Base-by-base conservation (phyloP, 371 early-diverging fungal genomes). In the Circinella minor region DNA sequence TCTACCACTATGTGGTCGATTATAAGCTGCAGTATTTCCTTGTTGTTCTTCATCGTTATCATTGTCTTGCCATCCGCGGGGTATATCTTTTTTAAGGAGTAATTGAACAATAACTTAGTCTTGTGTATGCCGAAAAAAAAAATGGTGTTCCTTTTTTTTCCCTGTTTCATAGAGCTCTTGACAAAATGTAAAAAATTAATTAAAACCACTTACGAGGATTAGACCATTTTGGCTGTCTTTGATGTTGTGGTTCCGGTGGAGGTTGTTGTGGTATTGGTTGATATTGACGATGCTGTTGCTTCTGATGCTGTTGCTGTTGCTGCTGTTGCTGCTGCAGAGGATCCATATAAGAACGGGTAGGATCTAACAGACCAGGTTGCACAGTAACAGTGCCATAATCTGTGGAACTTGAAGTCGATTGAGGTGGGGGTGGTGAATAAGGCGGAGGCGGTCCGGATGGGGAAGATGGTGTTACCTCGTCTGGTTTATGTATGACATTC, bases 1-100 rank as follows among this genome's bases (percentile, higher is more conserved):
- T 51, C 20, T 38, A 34, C 36, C 6, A 14, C 47, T 37, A 6
- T 15, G 59, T 47, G 27, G 67, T 89, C 8, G 90, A 7, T 51
- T 8, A 90, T 37, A 87, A 90, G 10, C 91, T 89, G 9, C 93
- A 81, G 84, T 64, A 74, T 69, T 78, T 17, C 51, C n/a, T 68
- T 90, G 55, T 83, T 57, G 57, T 14, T 57, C 57, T 57, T 86
- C 68, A 78, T 90, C 63, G 87, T 91, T 64, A 86, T 91, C 49
- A 88, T 90, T 43, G 82, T 89, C 34, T 36, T 27, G 38, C 43
- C 57, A 60, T 38, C 38, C 46, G 20, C 64, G 20, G 34, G 43
- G 48, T 37, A 51, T 27, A 59, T 47, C 39, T 63, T 18, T 55
- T 27, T 27, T 27, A 27, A 27, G 27, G 27, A 2, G 27, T 1